Percentiles rank a stretch among this genome's conserved stretches.
phyloP scores from a whole-genome alignment of 2,329 filamentous ascomycete species.

The Aspergillus vadensis region DNA sequence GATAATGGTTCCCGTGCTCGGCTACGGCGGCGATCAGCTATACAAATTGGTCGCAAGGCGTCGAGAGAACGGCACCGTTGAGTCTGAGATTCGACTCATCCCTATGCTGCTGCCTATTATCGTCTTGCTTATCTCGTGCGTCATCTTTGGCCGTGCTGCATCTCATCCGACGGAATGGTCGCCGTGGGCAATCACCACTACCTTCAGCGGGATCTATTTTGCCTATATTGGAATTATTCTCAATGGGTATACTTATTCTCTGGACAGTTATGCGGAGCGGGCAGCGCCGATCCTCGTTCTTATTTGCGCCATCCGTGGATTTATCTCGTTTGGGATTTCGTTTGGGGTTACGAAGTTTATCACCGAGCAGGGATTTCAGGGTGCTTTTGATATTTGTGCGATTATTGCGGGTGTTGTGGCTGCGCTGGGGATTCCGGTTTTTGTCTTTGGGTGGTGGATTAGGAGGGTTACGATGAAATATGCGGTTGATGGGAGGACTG shows the following conservation, averaged over 20 bases:
- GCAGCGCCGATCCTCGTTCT: slow-evolving; percentile 15
- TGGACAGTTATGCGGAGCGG: slow-evolving; percentile 13
- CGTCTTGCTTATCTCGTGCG: slow-evolving; percentile 8
- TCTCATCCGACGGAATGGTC: slow-evolving; percentile 7
- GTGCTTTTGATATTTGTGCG: slow-evolving; percentile 1
- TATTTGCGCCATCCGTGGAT: slow-evolving; percentile 10
- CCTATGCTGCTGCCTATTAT: slow-evolving; percentile 1
- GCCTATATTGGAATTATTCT: slow-evolving; percentile 11
- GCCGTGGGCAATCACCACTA: slow-evolving; percentile 9
- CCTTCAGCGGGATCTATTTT: slow-evolving; percentile 14
- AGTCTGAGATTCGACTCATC: slow-evolving; percentile 10
- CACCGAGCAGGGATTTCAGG: slow-evolving; percentile 1
- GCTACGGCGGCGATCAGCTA: slow-evolving; percentile 14
- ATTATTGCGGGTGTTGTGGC: slow-evolving; percentile 11
- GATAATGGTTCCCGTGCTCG: slow-evolving; percentile 15
- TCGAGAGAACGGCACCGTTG: slow-evolving; percentile 1
- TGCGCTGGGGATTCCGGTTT: slow-evolving; percentile 10
- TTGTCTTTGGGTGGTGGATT: slow-evolving; percentile 7
- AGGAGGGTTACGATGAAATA: not conserved
- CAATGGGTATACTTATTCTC: slow-evolving; percentile 9
- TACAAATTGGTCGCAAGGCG: slow-evolving; percentile 1
- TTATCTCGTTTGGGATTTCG: slow-evolving; percentile 16
- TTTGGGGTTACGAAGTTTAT: slow-evolving; percentile 14
- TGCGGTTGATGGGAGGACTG: slow-evolving; percentile 2
- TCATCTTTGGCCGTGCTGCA: slow-evolving; percentile 12